Evolutionary conservation across 2,329 filamentous ascomycete genomes (phyloP).

Genomic region (Lachnellula suecica): DNA sequence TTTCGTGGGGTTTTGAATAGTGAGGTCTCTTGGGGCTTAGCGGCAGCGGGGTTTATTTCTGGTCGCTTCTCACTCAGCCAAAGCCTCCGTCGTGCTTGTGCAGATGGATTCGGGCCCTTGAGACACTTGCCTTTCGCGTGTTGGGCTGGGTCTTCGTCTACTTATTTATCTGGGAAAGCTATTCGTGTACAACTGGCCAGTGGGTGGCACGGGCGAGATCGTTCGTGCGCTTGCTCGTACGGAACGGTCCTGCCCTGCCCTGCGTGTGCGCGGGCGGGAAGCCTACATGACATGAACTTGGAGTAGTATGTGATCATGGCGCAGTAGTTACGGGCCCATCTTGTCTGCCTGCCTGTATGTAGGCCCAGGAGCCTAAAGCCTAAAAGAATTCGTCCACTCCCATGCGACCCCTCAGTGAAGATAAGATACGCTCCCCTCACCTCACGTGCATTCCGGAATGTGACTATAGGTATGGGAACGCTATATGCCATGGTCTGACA

Average conservation of each 20-base stretch:
- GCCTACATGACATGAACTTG: neutral
- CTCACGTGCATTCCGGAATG: neutral
- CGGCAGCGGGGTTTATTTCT: neutral
- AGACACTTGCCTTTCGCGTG: neutral
- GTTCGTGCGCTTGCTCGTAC: neutral
- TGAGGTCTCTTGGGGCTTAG: neutral
- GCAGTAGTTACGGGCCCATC: neutral
- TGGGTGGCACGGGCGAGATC: neutral
- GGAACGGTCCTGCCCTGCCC: neutral
- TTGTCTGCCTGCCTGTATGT: neutral
- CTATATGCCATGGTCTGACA: neutral
- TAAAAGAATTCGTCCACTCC: neutral
- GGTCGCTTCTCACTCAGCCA: neutral
- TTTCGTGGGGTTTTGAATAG: constrained; percentile 1
- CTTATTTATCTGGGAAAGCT: neutral
- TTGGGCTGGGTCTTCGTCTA: neutral
- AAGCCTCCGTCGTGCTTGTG: too few relatives aligned
- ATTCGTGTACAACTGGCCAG: too few relatives aligned
- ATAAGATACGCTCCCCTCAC: too few relatives aligned
- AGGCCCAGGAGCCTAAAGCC: neutral
- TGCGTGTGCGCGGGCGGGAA: neutral
- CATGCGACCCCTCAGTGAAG: too few relatives aligned
- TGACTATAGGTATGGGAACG: neutral
- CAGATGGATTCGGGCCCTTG: neutral
- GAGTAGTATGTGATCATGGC: constrained; percentile 6